Evolutionary conservation across 495 filamentous ascomycete genomes (phyloP).

Genomic region (Penicillium longicatenatum): DNA sequence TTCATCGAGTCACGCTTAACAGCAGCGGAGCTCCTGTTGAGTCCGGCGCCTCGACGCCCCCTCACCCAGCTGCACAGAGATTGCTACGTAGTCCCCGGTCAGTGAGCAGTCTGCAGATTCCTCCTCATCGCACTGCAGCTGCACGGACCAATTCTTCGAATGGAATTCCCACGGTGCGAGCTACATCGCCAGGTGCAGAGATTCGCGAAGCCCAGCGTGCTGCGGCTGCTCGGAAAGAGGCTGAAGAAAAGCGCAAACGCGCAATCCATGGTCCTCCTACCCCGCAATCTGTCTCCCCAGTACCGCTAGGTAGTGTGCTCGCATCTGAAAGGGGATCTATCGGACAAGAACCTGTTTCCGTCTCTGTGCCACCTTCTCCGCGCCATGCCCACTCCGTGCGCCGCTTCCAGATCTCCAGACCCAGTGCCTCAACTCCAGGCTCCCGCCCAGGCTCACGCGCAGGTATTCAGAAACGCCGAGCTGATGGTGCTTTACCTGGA

Average conservation of each 20-base stretch:
- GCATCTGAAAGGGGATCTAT: neutral
- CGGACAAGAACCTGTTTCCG: constrained; percentile 1
- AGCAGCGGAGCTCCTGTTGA: constrained; percentile 20
- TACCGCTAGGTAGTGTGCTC: neutral
- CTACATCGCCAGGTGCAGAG: constrained; percentile 50
- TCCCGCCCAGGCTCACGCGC: constrained; percentile 22
- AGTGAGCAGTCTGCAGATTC: constrained; percentile 41
- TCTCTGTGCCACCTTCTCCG: constrained; percentile 14
- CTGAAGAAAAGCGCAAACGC: constrained; percentile 32
- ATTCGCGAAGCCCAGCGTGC: constrained; percentile 41
- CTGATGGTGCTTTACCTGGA: constrained; percentile 27
- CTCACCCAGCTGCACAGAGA: constrained; percentile 25
- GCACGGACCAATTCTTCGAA: constrained; percentile 12
- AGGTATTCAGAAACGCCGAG: constrained; percentile 45
- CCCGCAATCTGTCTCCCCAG: constrained; percentile 3
- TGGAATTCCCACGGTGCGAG: constrained; percentile 42
- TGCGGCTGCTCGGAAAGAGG: constrained; percentile 32
- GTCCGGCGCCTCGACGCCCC: constrained; percentile 20
- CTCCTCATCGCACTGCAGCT: constrained; percentile 15
- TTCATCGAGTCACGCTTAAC: constrained; percentile 41
- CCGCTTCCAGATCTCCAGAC: constrained; percentile 46
- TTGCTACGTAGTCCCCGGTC: constrained; percentile 41
- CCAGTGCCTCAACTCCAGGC: constrained; percentile 28
- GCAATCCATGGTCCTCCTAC: constrained; percentile 28
- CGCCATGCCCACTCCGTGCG: constrained; percentile 31